A percentile compares a stretch with the other conserved stretches of the same genome.
Conservation (phyloP, 1,284 basidiomycete species). For the Cutaneotrichosporon mucoides region DNA sequence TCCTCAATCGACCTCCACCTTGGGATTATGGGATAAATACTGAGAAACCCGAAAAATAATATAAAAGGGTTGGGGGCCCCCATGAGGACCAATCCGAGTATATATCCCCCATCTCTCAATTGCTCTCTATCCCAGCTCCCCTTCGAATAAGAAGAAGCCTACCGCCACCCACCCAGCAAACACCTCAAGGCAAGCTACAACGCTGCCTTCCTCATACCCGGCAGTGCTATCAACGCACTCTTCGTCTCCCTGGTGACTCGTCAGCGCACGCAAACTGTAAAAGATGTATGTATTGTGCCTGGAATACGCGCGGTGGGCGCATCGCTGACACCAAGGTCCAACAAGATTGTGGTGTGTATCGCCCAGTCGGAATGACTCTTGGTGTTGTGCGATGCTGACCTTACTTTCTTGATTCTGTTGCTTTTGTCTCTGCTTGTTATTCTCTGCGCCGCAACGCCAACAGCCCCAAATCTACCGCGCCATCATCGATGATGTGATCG, state of each 20-base stretch:
- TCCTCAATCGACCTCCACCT: slow-evolving; percentile 9
- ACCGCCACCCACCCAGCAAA: not conserved
- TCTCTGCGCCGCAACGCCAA: not conserved
- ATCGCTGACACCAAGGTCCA: slow-evolving; percentile 46
- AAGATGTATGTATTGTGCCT: slow-evolving; percentile 22
- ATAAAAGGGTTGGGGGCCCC: not conserved
- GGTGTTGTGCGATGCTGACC: slow-evolving; percentile 2
- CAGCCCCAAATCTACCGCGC: slow-evolving; percentile 85
- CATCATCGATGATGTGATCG: slow-evolving; percentile 96
- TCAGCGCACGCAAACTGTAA: not conserved
- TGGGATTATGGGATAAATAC: not conserved
- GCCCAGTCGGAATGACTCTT: not conserved
- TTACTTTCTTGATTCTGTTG: not conserved
- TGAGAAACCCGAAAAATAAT: not conserved
- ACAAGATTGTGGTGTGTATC: slow-evolving; percentile 49
- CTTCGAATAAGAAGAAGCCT: not conserved
- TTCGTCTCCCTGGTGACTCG: not conserved
- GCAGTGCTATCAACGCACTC: too few relatives aligned
- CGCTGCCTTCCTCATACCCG: too few relatives aligned
- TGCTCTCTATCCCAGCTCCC: not conserved
- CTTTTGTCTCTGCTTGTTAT: not conserved
- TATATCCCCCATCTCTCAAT: slow-evolving; percentile 4
- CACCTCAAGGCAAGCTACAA: not conserved
- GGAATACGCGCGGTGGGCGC: not conserved
- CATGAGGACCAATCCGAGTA: not conserved